These are phyloP conservation scores for Pulveroboletus ravenelii DNA, from an alignment of 768 basidiomycete genomes.

Conservation along the genomic window DNA sequence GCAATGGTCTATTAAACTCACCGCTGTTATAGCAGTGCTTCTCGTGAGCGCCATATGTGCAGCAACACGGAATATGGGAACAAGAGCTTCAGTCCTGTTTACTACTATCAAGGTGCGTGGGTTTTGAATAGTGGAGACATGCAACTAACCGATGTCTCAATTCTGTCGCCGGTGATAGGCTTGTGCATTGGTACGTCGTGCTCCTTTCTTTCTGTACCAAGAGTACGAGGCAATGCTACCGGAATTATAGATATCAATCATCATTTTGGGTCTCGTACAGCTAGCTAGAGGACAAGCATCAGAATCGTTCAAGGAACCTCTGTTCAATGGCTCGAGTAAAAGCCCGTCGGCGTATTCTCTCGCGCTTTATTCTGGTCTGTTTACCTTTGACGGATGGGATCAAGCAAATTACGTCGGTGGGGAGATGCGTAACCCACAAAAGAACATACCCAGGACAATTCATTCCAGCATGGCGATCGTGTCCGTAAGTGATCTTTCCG, in stretches of 20 bases:
- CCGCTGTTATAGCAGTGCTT: constrained; percentile 68
- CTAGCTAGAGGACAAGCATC: constrained; percentile 68
- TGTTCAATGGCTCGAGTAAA: constrained; percentile 68
- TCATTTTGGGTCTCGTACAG: constrained; percentile 74
- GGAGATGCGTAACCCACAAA: constrained; percentile 76
- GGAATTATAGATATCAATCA: constrained; percentile 55
- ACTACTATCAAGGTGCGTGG: constrained; percentile 73
- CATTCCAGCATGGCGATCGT: constrained; percentile 88
- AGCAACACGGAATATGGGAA: constrained; percentile 69
- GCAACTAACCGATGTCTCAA: neutral
- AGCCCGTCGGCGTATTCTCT: constrained; percentile 85
- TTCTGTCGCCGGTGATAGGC: constrained; percentile 36
- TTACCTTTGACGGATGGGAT: constrained; percentile 98
- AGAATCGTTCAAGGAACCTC: constrained; percentile 56
- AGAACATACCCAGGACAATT: constrained; percentile 84
- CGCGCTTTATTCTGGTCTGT: constrained; percentile 92
- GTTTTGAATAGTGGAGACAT: neutral
- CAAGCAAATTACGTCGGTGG: constrained; percentile 89
- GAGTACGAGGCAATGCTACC: neutral
- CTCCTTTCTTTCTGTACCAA: neutral
- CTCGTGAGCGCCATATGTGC: constrained; percentile 76
- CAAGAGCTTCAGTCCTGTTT: constrained; percentile 80
- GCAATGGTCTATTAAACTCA: constrained; percentile 87
- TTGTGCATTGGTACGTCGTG: constrained; percentile 53
- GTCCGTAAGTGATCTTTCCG: constrained; percentile 42